These are phyloP conservation scores for Calcarisporium arbuscula DNA, from an alignment of 2,329 filamentous ascomycete genomes.

Conservation along the genomic window DNA sequence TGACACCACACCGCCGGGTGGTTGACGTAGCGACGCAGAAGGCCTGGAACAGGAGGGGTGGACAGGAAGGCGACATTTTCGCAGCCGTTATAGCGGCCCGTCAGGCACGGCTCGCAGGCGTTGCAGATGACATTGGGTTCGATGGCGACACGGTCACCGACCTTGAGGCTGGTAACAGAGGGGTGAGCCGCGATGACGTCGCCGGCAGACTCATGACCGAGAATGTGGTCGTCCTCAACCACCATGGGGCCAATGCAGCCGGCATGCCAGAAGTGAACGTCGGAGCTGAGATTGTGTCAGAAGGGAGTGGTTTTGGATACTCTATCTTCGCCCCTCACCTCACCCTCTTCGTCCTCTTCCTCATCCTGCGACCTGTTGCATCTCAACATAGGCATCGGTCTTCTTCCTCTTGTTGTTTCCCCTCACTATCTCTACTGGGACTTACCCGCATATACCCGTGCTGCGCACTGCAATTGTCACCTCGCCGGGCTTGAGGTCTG, in stretches of 20 bases:
- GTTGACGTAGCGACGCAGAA: constrained; percentile 88
- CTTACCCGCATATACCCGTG: constrained; percentile 90
- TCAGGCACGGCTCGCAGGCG: constrained; percentile 83
- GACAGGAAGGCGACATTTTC: constrained; percentile 80
- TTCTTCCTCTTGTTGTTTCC: too few relatives aligned
- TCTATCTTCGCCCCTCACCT: background rate
- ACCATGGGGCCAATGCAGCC: constrained; percentile 96
- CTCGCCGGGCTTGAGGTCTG: constrained; percentile 69
- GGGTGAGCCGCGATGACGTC: constrained; percentile 75
- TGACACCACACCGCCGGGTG: constrained; percentile 94
- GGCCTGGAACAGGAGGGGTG: constrained; percentile 80
- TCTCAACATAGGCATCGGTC: constrained; percentile 4
- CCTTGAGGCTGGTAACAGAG: constrained; percentile 68
- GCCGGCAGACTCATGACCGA: constrained; percentile 90
- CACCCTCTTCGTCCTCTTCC: background rate
- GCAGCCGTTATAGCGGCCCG: constrained; percentile 93
- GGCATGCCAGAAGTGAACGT: constrained; percentile 96
- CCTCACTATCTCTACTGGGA: too few relatives aligned
- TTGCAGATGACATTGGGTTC: constrained; percentile 93
- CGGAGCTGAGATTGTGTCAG: constrained; percentile 51
- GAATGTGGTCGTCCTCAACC: constrained; percentile 79
- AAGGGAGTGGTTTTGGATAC: background rate
- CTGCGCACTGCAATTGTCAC: constrained; percentile 86
- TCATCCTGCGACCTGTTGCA: too few relatives aligned
- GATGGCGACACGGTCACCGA: constrained; percentile 86